Base-by-base conservation (phyloP, 225 moss, liverwort and hornwort genomes). In the Polytrichum formosum region DNA sequence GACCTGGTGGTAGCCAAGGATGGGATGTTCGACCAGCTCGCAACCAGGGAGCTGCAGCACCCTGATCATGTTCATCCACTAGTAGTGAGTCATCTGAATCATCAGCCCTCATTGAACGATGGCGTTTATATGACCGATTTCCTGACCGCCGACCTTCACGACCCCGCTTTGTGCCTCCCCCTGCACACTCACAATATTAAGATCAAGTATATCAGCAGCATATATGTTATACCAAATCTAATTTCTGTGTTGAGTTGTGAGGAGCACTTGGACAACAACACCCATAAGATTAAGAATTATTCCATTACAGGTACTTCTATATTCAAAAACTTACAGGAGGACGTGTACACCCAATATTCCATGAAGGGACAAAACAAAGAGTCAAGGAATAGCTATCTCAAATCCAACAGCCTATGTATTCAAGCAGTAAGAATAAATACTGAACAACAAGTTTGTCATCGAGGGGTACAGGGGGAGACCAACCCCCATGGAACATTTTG, bases 1-100 rank as follows among this genome's bases (percentile, higher is more conserved):
- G 65, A 46, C 90, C 87, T 64, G 78, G 80, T 75, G 91, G 85
- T 53, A 89, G 82, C 85, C 87, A 90, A 64, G 92, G 90, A 82
- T 80, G 81, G 18, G 83, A 55, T 0, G 82, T 80, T 28, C 92
- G 90, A 68, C 81, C 80, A 67, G 87, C 83, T 35, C 90, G 87
- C 58, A 85, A 74, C 90, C 90, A 92, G 31, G 92, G 87, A 59
- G 87, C 88, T 20, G 25, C 56, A 8, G 87, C 87, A 37, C 87
- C 87, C 70, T 87, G 90, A 78, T 92, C 92, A 80, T 82, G 79
- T 63, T 92, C 92, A 63, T 92, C 92, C 70, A 92, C 92, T 5
- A 92, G 85, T 75, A 92, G 73, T 19, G 92, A 92, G 76, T 92
- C 92, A 64, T 92, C 92, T 23, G 92, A 92, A 69, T 92, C 92